These are phyloP conservation scores for Leonotis leonurus DNA, from an alignment of 257 asterid genomes.

Conservation along the genomic window DNA sequence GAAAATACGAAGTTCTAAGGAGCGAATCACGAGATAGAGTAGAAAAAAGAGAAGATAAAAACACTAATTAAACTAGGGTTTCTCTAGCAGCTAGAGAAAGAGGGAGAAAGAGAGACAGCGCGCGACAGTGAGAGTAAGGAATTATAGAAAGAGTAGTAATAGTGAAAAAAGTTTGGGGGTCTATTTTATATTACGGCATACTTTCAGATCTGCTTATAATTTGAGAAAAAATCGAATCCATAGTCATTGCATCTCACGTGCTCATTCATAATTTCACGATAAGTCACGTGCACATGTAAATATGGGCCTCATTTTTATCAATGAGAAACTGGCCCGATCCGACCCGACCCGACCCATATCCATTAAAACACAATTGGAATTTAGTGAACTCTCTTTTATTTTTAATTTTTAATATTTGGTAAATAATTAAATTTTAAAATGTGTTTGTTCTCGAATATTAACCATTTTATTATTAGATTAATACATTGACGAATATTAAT, in stretches of 20 bases:
- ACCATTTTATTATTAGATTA: too few species aligned
- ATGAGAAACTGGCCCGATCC: too few species aligned
- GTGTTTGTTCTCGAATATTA: too few species aligned
- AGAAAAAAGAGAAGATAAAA: neutral
- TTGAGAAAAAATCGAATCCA: constrained; percentile 3
- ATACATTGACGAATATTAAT: too few species aligned
- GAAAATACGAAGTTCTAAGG: neutral
- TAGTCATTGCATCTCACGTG: constrained; percentile 22
- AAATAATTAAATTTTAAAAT: too few species aligned
- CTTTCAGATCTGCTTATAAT: neutral
- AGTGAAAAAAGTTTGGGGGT: constrained; percentile 1
- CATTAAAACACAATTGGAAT: too few species aligned
- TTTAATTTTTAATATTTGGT: too few species aligned
- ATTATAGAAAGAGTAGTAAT: neutral
- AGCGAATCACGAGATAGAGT: neutral
- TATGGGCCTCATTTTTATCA: constrained; percentile 2
- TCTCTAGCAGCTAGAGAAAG: constrained; percentile 13
- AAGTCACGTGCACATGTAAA: constrained; percentile 11
- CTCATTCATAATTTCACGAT: neutral
- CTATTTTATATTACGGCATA: neutral
- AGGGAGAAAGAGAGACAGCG: neutral
- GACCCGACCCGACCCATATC: too few species aligned
- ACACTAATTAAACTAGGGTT: constrained; percentile 22
- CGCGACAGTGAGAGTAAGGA: neutral
- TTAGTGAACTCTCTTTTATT: too few species aligned